These are phyloP conservation scores for Emmonsiellopsis sp. DNA, from an alignment of 2,329 filamentous ascomycete species.

Conservation along the genomic window DNA sequence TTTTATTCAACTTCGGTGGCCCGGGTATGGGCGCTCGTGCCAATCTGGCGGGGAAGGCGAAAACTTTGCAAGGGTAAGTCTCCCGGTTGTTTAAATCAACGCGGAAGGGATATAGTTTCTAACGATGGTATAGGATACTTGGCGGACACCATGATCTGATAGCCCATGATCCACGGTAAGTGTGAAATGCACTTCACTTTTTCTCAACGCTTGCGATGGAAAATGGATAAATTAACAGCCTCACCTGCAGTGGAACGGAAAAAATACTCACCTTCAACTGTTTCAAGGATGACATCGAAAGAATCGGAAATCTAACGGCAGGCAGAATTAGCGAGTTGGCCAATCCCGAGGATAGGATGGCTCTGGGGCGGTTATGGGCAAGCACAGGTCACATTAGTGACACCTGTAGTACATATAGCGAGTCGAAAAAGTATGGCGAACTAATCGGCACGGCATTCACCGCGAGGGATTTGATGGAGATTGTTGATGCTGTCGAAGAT, in stretches of 20 bases:
- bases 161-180: conserved; percentile 11
- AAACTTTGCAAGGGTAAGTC: conserved; percentile 1
- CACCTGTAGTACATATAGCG: background rate
- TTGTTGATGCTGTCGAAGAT: conserved; percentile 37
- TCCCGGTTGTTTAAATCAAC: background rate
- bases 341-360: conserved; percentile 6
- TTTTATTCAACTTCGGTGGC: conserved; percentile 27
- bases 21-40: conserved; percentile 17
- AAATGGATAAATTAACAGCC: background rate
- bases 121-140: background rate
- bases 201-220: background rate
- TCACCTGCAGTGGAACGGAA: conserved; percentile 7
- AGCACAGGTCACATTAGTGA: conserved; percentile 4
- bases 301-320: background rate
- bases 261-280: conserved; percentile 14
- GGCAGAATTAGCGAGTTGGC: background rate
- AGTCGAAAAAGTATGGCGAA: conserved; percentile 20
- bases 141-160: conserved; percentile 13
- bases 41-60: background rate
- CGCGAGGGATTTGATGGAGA: conserved; percentile 36
- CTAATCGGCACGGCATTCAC: conserved; percentile 37
- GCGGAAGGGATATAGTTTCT: too few species aligned
- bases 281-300: background rate
- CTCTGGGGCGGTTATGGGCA: conserved; percentile 12
- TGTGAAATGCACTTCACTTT: background rate